Evolutionary conservation across 2,329 filamentous ascomycete species (phyloP).

Genomic region (Teratosphaeria gauchensis): DNA sequence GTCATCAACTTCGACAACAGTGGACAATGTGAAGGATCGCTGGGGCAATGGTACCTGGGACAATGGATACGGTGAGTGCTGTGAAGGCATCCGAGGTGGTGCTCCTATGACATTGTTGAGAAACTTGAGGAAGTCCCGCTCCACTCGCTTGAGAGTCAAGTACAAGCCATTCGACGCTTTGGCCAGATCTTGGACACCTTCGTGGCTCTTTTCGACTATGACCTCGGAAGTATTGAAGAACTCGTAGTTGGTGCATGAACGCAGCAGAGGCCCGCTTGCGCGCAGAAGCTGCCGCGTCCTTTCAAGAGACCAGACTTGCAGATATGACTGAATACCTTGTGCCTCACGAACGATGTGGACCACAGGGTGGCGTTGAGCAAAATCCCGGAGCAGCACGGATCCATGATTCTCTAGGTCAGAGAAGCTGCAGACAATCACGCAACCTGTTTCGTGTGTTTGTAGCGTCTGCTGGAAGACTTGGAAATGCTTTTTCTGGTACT

Average conservation of each 20-base stretch:
- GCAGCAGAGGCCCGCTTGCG: slow-evolving; percentile 49
- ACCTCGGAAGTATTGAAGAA: slow-evolving; percentile 64
- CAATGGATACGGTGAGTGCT: slow-evolving; percentile 56
- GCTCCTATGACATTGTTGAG: slow-evolving; percentile 50
- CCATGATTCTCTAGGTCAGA: slow-evolving; percentile 57
- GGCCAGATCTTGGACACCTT: slow-evolving; percentile 21
- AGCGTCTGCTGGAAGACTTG: slow-evolving; percentile 53
- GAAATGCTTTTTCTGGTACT: slow-evolving; percentile 55
- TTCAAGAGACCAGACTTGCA: slow-evolving; percentile 43
- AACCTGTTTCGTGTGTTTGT: slow-evolving; percentile 47
- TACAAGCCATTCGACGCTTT: slow-evolving; percentile 42
- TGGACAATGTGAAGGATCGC: slow-evolving; percentile 56
- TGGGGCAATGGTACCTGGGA: slow-evolving; percentile 52
- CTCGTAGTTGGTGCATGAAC: slow-evolving; percentile 61
- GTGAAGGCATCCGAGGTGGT: slow-evolving; percentile 43
- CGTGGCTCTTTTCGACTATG: slow-evolving; percentile 4
- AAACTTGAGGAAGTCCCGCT: slow-evolving; percentile 61
- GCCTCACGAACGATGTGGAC: slow-evolving; percentile 60
- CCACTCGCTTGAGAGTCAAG: slow-evolving; percentile 57
- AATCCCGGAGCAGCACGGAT: slow-evolving; percentile 52
- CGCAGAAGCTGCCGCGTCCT: slow-evolving; percentile 51
- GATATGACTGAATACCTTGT: slow-evolving; percentile 53
- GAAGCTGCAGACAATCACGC: slow-evolving; percentile 62
- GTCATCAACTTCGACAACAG: slow-evolving; percentile 51
- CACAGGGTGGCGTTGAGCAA: slow-evolving; percentile 56